Conservation (phyloP, 2,329 filamentous ascomycete species). For the Xylogone sp. region DNA sequence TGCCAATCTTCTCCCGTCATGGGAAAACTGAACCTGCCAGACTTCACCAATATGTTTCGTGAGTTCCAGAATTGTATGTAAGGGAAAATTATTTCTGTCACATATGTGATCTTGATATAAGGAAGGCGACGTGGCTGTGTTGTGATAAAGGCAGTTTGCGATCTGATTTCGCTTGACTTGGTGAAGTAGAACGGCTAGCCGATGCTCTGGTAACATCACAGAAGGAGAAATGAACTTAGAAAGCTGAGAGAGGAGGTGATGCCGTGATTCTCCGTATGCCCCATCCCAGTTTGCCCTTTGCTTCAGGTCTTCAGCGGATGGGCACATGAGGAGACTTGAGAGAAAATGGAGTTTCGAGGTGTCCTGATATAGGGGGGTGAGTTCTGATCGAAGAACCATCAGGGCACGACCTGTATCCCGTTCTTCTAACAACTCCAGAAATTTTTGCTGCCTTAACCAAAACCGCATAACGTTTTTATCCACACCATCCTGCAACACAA, state of each 20-base stretch:
- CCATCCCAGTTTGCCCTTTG: slow-evolving; percentile 81
- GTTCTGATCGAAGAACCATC: slow-evolving; percentile 77
- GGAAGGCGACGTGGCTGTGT: slow-evolving; percentile 71
- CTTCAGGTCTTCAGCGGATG: slow-evolving; percentile 71
- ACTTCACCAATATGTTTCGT: slow-evolving; percentile 75
- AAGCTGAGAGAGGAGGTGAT: slow-evolving; percentile 71
- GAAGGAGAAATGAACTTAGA: slow-evolving; percentile 92
- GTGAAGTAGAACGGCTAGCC: slow-evolving; percentile 75
- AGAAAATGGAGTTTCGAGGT: slow-evolving; percentile 74
- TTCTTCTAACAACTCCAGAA: slow-evolving; percentile 80
- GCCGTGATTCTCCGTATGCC: slow-evolving; percentile 69
- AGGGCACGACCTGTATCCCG: slow-evolving; percentile 72
- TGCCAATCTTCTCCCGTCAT: slow-evolving; percentile 78
- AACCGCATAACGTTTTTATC: slow-evolving; percentile 81
- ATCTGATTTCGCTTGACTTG: slow-evolving; percentile 85
- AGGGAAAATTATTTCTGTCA: slow-evolving; percentile 74
- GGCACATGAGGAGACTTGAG: slow-evolving; percentile 87
- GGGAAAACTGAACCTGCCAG: slow-evolving; percentile 88
- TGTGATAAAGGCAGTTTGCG: slow-evolving; percentile 82
- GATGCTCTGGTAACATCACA: slow-evolving; percentile 93
- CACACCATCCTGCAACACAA: slow-evolving; percentile 72
- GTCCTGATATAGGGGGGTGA: slow-evolving; percentile 82
- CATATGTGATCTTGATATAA: slow-evolving; percentile 88
- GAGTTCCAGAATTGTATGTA: slow-evolving; percentile 66
- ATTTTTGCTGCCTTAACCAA: slow-evolving; percentile 89